Evolutionary conservation across 148 eudicot species (phyloP), one percentile per base, ranked within the genome.

Genomic region (Rhododendron mucronatum): DNA sequence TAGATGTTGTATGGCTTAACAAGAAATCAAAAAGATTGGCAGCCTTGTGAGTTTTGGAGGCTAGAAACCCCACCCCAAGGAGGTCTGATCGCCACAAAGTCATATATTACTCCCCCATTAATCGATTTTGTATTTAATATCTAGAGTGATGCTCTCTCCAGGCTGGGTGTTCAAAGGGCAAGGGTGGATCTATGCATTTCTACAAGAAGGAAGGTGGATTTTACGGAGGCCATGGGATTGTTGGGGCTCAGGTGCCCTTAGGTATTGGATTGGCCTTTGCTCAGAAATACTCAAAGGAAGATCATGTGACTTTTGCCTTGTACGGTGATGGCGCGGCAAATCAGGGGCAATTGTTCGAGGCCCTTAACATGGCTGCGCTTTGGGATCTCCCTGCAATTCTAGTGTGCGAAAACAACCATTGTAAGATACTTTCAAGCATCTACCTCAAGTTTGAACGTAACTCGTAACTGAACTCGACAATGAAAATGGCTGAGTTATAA

Each of bases 131-230:
- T 18, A 0, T 69, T 69, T 69, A 69, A 69, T 28, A 69, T 26
- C 35, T 69, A 14, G 75, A 69, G 75, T 69, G 75, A 30, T 69
- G 75, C 75, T 69, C 7, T 69, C 37, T 26, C 33, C 63, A 69
- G 7, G 94, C 84, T 8, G 99, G 99, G 45, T 97, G 99, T 55
- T 95, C 98, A 0, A 92, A 90, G 59, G 99, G 99, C 69, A 95
- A 97, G 85, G 99, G 99, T 45, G 99, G 99, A 48, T 95, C 98
- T 1, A 97, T 97, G 99, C 99, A 97, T 90, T 95, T 97, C 81
- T 97, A 95, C 61, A 92, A 89, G 89, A 93, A 92, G 85, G 96
- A 94, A 5, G 82, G 87, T 13, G 97, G 98, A 18, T 95, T 97
- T 83, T 97, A 81, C 37, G 99, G 98, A 18, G 99, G 99, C 0